These are phyloP conservation scores for Neocatenulostroma microsporum DNA, from an alignment of 2,329 filamentous ascomycete species.

Conservation along the genomic window DNA sequence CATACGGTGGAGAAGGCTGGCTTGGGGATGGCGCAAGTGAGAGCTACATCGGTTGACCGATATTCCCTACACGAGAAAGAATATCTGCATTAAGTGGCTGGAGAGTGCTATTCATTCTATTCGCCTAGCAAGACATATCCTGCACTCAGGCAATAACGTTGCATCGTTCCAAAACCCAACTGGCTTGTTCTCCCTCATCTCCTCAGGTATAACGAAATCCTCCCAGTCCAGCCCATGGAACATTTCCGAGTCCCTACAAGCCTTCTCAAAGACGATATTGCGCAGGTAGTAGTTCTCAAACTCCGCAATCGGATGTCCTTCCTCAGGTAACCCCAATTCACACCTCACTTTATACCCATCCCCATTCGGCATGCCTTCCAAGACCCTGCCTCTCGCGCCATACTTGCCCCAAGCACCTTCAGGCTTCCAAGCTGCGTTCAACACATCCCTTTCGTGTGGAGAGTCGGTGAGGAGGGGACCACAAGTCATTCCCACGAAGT, in stretches of 20 bases:
- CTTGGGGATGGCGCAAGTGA: no score
- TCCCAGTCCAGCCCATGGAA: neutral
- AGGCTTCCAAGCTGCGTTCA: no score
- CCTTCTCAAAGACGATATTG: neutral
- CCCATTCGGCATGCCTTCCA: no score
- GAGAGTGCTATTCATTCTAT: no score
- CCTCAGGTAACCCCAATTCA: neutral
- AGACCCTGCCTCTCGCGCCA: neutral
- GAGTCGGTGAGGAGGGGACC: no score
- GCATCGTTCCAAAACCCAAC: neutral
- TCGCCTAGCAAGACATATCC: no score
- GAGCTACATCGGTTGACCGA: no score
- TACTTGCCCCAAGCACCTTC: neutral
- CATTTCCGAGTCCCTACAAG: neutral
- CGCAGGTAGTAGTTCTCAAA: neutral
- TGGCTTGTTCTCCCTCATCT: neutral
- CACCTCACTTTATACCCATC: neutral
- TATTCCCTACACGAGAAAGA: no score
- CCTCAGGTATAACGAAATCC: neutral
- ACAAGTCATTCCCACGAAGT: slow-evolving; percentile 3
- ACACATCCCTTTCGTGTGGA: neutral
- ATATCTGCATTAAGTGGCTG: no score
- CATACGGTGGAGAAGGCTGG: no score
- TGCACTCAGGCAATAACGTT: no score
- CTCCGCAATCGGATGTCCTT: neutral